Base-by-base conservation (phyloP, 148 eudicot species). In the Rhododendron henanense region DNA sequence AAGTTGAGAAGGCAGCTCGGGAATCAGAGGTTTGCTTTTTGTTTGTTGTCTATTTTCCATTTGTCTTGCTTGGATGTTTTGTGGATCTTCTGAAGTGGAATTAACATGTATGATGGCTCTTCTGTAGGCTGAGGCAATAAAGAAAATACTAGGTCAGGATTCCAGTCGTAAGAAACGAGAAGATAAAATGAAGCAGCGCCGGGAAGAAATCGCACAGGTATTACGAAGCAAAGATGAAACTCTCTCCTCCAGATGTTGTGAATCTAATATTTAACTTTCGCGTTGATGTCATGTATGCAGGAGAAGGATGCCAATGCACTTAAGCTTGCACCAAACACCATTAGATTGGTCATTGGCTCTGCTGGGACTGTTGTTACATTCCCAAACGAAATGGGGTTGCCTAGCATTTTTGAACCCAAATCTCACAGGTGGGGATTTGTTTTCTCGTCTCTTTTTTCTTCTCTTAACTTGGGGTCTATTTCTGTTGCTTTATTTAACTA, bases 131-230 rank as follows among this genome's bases (percentile, higher is more conserved):
- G 99, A 97, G 91, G 99, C 99, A 89, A 95, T 97, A 81, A 94
- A 96, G 83, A 95, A 93, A 90, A 97, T 97, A 82, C 98, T 97
- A 28, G 99, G 99, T 67, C 99, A 97, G 93, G 99, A 97, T 88
- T 95, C 99, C 44, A 93, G 87, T 88, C 89, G 98, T 92, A 95
- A 92, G 93, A 97, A 95, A 92, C 88, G 92, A 83, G 99, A 95
- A 85, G 98, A 95, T 28, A 95, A 94, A 87, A 89, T 92, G 84
- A 95, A 95, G 93, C 94, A 93, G 92, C 99, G 96, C 35, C 92
- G 88, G 81, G 94, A 95, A 90, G 98, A 94, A 88, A 84, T 94
- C 86, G 98, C 97, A 25, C 95, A 97, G 94, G 99, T 97, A 90
- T 74, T 63, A 71, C 37, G 19, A 23, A 71, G 35, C 48, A 57